Conservation (phyloP, 768 basidiomycete genomes). For the Hypholoma sublateritium region DNA sequence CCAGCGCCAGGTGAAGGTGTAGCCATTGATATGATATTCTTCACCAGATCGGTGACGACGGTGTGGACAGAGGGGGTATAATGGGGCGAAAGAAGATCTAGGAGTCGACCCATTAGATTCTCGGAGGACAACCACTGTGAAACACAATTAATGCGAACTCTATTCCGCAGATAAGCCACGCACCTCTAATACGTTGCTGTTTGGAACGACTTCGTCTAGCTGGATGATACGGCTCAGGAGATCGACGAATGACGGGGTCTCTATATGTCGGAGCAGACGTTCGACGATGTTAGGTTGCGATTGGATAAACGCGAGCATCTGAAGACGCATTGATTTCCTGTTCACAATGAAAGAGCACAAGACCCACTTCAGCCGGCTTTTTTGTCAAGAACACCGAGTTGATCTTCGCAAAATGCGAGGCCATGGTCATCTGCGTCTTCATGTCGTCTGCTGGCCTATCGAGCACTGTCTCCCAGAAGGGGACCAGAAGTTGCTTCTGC, state of each 20-base stretch:
- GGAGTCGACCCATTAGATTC: constrained; percentile 76
- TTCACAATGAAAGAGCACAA: constrained; percentile 24
- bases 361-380: constrained; percentile 82
- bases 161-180: constrained; percentile 32
- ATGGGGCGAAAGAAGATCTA: constrained; percentile 79
- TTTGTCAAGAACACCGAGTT: constrained; percentile 86
- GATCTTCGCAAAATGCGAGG: constrained; percentile 93
- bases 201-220: constrained; percentile 80
- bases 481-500: constrained; percentile 68
- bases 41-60: constrained; percentile 88
- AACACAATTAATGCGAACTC: constrained; percentile 6
- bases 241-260: constrained; percentile 89
- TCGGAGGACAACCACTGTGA: constrained; percentile 85
- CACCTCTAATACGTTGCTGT: constrained; percentile 85
- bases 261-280: constrained; percentile 80
- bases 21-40: constrained; percentile 92
- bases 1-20: constrained; percentile 81
- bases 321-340: constrained; percentile 27
- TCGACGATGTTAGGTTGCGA: constrained; percentile 79
- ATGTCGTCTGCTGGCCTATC: constrained; percentile 83
- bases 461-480: constrained; percentile 91
- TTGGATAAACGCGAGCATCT: constrained; percentile 95
- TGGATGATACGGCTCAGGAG: constrained; percentile 88
- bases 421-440: constrained; percentile 83
- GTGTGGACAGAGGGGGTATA: constrained; percentile 77